Evolutionary conservation across 2,329 filamentous ascomycete species (phyloP).

Genomic region (Diaporthe sp.): DNA sequence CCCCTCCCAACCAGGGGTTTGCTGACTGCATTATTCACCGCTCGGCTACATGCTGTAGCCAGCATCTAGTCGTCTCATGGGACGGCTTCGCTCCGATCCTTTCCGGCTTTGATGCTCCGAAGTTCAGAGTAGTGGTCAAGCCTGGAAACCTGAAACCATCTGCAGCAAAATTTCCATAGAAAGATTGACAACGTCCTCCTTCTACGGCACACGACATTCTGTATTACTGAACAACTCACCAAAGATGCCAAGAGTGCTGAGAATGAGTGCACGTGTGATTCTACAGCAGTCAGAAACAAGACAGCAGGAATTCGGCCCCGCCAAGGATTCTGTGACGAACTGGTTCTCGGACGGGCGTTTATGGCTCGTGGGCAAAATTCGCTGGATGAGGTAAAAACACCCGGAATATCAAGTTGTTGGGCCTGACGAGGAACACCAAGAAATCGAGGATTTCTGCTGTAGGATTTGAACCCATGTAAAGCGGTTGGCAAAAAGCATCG

Average conservation of each 20-base stretch:
- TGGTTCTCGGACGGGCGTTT: not conserved
- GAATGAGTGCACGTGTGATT: not conserved
- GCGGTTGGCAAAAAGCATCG: not conserved
- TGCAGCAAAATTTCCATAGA: not conserved
- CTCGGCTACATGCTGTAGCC: not conserved
- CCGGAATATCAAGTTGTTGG: not conserved
- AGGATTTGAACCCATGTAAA: not conserved
- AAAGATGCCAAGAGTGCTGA: not conserved
- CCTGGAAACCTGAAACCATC: not conserved
- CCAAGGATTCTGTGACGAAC: not conserved
- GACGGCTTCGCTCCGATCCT: not conserved
- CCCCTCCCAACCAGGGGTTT: not conserved
- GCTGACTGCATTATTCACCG: slow-evolving; percentile 13
- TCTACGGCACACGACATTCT: too few relatives aligned
- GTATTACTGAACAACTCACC: too few relatives aligned
- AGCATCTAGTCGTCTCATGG: not conserved
- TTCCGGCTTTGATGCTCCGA: not conserved
- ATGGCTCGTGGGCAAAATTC: not conserved
- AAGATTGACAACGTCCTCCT: not conserved
- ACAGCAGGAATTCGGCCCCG: not conserved
- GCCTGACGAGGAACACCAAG: not conserved
- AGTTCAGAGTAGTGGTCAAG: too few relatives aligned
- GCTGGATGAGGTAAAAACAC: not conserved
- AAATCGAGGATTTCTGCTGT: not conserved
- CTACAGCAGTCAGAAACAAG: not conserved